Conservation (phyloP, 2,329 filamentous ascomycete genomes). For the Colletotrichum gigasporum region DNA sequence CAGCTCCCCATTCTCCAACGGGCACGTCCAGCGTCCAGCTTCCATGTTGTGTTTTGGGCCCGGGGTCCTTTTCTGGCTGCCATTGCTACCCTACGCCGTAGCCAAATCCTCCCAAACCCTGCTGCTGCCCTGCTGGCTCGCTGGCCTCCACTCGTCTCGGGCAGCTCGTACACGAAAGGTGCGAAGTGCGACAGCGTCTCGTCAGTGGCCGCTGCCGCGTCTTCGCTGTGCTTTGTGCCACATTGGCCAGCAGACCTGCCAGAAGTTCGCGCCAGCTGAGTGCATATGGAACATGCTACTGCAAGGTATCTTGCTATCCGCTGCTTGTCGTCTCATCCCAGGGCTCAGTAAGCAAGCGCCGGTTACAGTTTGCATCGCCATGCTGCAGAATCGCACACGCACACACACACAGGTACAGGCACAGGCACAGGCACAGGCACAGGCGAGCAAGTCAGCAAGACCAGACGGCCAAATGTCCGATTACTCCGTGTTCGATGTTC, state of each 20-base stretch:
- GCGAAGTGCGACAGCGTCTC: background rate
- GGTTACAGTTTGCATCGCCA: constrained; percentile 4
- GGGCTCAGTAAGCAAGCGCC: background rate
- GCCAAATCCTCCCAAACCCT: background rate
- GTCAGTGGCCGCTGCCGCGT: background rate
- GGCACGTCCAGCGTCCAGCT: too few relatives aligned
- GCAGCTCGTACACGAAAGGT: background rate
- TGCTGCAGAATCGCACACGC: background rate
- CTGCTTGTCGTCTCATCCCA: constrained; percentile 1
- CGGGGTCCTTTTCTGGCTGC: too few relatives aligned
- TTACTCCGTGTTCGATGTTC: background rate
- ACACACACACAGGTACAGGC: too few relatives aligned
- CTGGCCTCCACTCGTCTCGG: background rate
- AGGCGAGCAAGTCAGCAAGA: background rate
- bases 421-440: too few relatives aligned
- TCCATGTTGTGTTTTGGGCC: too few relatives aligned
- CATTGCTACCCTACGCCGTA: too few relatives aligned
- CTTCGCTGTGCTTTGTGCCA: background rate
- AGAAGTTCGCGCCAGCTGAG: background rate
- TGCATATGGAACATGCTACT: background rate
- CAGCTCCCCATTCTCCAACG: too few relatives aligned
- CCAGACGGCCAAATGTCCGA: background rate
- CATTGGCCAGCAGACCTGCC: background rate
- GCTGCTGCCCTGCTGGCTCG: background rate
- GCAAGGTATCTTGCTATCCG: constrained; percentile 1